Conservation (phyloP, 768 basidiomycete species). For the Melanogaster broomeanus region DNA sequence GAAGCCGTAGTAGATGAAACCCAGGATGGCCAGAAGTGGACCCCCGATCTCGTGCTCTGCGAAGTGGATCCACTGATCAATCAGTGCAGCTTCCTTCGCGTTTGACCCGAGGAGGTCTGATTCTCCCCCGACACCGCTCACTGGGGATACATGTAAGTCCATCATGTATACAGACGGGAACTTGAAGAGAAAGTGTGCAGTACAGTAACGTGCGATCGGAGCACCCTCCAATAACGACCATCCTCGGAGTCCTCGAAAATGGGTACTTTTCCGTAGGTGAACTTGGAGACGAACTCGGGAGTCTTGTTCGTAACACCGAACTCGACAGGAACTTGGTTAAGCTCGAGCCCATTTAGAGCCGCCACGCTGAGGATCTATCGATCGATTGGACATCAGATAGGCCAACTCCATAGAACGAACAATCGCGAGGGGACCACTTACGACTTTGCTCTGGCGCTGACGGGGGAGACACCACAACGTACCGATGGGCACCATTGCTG, state of each 20-base stretch:
- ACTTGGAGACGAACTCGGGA: constrained; percentile 10
- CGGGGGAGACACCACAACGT: constrained; percentile 12
- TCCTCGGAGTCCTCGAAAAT: constrained; percentile 16
- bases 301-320: constrained; percentile 11
- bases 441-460: constrained; percentile 18
- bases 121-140: constrained; percentile 12
- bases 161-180: not conserved
- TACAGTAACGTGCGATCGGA: constrained; percentile 19
- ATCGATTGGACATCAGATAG: not conserved
- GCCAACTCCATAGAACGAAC: not conserved
- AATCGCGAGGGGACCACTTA: not conserved
- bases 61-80: constrained; percentile 26
- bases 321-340: constrained; percentile 2
- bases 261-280: constrained; percentile 19
- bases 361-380: constrained; percentile 22
- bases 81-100: constrained; percentile 4
- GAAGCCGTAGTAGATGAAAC: not conserved
- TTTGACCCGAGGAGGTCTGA: constrained; percentile 13
- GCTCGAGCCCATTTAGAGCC: constrained; percentile 15
- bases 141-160: not conserved
- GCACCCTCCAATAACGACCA: constrained; percentile 16
- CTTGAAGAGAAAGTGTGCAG: too few relatives aligned
- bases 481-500: constrained; percentile 16
- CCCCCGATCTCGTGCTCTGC: constrained; percentile 14
- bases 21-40: not conserved